Conservation (phyloP, 2,329 filamentous ascomycete genomes). For the Trichoderma cornu-damae region DNA sequence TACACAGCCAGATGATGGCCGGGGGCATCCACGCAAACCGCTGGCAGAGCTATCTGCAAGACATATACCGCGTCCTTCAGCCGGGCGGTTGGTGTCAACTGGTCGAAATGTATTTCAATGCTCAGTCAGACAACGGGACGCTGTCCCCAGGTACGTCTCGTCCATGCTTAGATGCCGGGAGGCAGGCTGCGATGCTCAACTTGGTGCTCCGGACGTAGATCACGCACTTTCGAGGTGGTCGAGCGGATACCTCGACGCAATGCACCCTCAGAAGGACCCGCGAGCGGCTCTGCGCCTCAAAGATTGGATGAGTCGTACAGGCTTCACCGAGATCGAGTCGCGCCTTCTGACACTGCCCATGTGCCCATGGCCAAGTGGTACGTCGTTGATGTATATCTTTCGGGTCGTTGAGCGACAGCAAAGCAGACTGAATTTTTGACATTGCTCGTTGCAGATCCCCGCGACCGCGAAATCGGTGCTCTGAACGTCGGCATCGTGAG, state of each 20-base stretch:
- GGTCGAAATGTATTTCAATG: slow-evolving; percentile 80
- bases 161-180: too few species aligned
- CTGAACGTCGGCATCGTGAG: slow-evolving; percentile 52
- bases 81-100: slow-evolving; percentile 83
- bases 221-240: slow-evolving; percentile 67
- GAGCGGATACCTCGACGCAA: slow-evolving; percentile 54
- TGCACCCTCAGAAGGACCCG: slow-evolving; percentile 62
- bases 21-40: slow-evolving; percentile 66
- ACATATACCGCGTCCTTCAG: slow-evolving; percentile 66
- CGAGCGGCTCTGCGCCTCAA: slow-evolving; percentile 57
- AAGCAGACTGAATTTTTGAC: background rate
- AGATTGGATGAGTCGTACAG: slow-evolving; percentile 54
- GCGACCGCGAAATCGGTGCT: slow-evolving; percentile 48
- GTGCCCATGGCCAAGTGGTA: slow-evolving; percentile 65
- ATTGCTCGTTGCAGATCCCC: slow-evolving; percentile 37
- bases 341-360: slow-evolving; percentile 62
- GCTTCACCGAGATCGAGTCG: slow-evolving; percentile 63
- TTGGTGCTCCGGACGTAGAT: slow-evolving; percentile 35
- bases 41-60: slow-evolving; percentile 71
- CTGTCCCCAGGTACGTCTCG: slow-evolving; percentile 52
- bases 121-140: slow-evolving; percentile 81
- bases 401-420: background rate
- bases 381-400: background rate
- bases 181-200: background rate
- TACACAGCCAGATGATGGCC: slow-evolving; percentile 70